Base-by-base conservation (phyloP, 208 protist genomes). In the Acanthamoeba lenticulata region DNA sequence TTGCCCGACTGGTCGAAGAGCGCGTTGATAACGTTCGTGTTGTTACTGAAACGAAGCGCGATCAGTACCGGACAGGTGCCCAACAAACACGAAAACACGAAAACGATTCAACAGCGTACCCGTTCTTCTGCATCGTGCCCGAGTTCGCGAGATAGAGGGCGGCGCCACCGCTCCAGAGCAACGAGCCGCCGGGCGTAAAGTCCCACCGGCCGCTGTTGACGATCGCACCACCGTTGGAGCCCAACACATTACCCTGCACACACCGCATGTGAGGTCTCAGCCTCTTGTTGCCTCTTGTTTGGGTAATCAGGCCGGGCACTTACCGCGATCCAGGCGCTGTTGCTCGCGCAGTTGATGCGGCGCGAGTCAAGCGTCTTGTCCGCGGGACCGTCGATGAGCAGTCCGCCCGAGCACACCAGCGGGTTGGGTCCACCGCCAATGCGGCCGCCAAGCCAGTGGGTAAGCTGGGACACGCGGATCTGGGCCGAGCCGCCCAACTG, bases 11-110 rank as follows among this genome's bases (percentile, higher is more conserved):
- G 85, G 47, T 91, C 85, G 11, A 91, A 69, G 36, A 47, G 60
- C 32, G 85, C 85, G 9, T 91, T 55, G 52, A 91, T 91, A 29
- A 44, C 42, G 52, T 91, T 91, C 38, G 85, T 91, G 85, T 91
- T 91, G 13, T 29, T 91, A n/a, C n/a, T n/a, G n/a, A n/a, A n/a
- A n/a, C n/a, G n/a, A n/a, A n/a, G n/a, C n/a, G n/a, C n/a, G n/a
- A n/a, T n/a, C n/a, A n/a, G n/a, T n/a, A n/a, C n/a, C n/a, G n/a
- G n/a, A n/a, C n/a, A n/a, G n/a, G n/a, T n/a, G n/a, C n/a, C n/a
- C n/a, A n/a, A n/a, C n/a, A n/a, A n/a, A n/a, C n/a, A n/a, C n/a
- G n/a, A n/a, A n/a, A n/a, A n/a, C n/a, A n/a, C n/a, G n/a, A n/a
- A n/a, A n/a, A n/a, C n/a, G n/a, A n/a, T n/a, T n/a, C n/a, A n/a